Conservation (phyloP, 495 filamentous ascomycete species). For the Neurospora cerealis region DNA sequence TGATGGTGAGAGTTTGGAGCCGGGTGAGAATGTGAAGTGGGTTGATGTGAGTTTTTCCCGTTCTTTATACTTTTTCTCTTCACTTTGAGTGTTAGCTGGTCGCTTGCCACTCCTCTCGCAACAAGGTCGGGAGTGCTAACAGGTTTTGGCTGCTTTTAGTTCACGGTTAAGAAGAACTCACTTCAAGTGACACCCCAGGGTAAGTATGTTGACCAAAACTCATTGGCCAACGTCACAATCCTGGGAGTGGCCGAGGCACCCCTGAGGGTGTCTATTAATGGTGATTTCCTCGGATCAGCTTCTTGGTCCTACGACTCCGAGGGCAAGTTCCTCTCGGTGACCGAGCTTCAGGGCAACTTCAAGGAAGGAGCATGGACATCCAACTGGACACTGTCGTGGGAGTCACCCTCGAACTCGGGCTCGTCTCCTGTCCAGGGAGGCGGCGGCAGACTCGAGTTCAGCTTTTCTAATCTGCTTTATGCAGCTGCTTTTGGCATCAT, state of each 20-base stretch:
- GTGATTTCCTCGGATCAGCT: conserved; percentile 24
- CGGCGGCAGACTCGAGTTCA: background rate
- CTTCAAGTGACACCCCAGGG: conserved; percentile 42
- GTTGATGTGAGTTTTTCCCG: conserved; percentile 37
- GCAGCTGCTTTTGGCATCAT: background rate
- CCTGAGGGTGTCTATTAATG: conserved; percentile 42
- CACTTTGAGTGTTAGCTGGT: background rate
- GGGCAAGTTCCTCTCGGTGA: conserved; percentile 5
- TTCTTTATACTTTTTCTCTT: background rate
- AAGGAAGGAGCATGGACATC: conserved; percentile 13
- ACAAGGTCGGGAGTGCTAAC: background rate
- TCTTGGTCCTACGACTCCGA: conserved; percentile 38
- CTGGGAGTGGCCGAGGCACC: conserved; percentile 45
- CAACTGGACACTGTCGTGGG: conserved; percentile 16
- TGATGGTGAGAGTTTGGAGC: conserved; percentile 66
- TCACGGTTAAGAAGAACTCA: conserved; percentile 35
- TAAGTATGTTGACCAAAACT: conserved; percentile 48
- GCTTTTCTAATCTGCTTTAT: background rate
- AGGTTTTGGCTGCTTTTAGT: conserved; percentile 22
- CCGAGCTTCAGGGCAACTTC: conserved; percentile 7
- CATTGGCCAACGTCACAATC: conserved; percentile 56
- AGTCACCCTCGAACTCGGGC: background rate
- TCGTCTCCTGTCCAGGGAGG: background rate
- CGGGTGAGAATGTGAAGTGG: conserved; percentile 39
- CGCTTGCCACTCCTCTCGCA: background rate